Conservation (phyloP, 2,329 filamentous ascomycete species). For the Rhynchosporium graminicola region DNA sequence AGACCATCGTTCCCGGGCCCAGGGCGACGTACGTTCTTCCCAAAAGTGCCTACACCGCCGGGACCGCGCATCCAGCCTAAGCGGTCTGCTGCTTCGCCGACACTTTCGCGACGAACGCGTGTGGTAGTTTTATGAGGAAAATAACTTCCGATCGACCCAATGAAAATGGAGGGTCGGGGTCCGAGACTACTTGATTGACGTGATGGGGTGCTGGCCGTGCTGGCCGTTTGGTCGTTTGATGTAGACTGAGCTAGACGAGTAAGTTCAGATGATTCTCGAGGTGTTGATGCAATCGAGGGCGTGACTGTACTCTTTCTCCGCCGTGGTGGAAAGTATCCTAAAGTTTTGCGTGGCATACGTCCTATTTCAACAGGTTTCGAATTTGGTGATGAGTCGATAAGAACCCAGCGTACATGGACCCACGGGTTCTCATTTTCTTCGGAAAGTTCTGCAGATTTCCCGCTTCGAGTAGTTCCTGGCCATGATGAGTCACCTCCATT, state of each 20-base stretch:
- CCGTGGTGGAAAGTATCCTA: slow-evolving; percentile 90
- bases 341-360: slow-evolving; percentile 73
- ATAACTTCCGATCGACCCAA: slow-evolving; percentile 31
- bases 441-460: slow-evolving; percentile 34
- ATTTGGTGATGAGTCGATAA: slow-evolving; percentile 67
- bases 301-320: slow-evolving; percentile 70
- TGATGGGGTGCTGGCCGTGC: slow-evolving; percentile 32
- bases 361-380: slow-evolving; percentile 78
- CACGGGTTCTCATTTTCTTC: slow-evolving; percentile 66
- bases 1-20: slow-evolving; percentile 83
- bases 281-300: slow-evolving; percentile 66
- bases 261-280: slow-evolving; percentile 43
- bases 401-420: slow-evolving; percentile 88
- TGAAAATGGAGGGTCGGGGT: slow-evolving; percentile 27
- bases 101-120: slow-evolving; percentile 38
- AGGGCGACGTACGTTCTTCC: slow-evolving; percentile 67
- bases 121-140: slow-evolving; percentile 31
- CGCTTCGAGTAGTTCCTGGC: slow-evolving; percentile 36
- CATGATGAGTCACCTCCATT: slow-evolving; percentile 25
- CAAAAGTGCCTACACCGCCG: slow-evolving; percentile 84
- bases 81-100: slow-evolving; percentile 43
- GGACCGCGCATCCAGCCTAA: slow-evolving; percentile 75
- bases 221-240: slow-evolving; percentile 29
- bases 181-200: slow-evolving; percentile 34
- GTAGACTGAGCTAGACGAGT: slow-evolving; percentile 27